Base-by-base conservation (phyloP, 73 alveolate genomes). In the Stentor roeselii region DNA sequence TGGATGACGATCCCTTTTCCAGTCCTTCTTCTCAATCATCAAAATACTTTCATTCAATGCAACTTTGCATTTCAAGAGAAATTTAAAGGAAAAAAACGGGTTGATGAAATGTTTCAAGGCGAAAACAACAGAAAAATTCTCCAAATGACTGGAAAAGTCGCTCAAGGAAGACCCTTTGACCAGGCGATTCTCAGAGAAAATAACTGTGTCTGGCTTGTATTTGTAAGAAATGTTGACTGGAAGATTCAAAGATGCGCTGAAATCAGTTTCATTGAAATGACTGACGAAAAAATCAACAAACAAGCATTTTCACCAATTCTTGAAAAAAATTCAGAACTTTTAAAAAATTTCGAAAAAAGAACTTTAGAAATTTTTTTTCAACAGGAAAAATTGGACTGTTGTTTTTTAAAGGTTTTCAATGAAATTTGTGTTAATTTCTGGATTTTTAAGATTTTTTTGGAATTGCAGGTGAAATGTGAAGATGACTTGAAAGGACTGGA, bases 1-100 rank as follows among this genome's bases (percentile, higher is more conserved):
- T 50, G 67, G 67, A 50, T 50, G 67, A 50, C 6, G 21, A 50
- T 50, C 67, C 67, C 67, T 50, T 50, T 11, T 50, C 67, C 67
- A 50, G 67, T 21, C 21, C 30, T 50, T 6, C 6, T 50, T 11
- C 6, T 50, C 6, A 11, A 6, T 50, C 67, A 50, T 6, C 67
- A 21, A 11, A 11, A 11, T 11, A 50, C 6, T 11, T 11, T 50
- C 6, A 50, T 50, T 50, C 67, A 50, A 50, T 11, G 67, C 67
- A 21, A 11, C 6, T 50, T 50, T 21, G 67, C 67, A 50, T 50
- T 6, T 6, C 30, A 21, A 21, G 67, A 50, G 21, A 50, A n/a
- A n/a, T n/a, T n/a, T n/a, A n/a, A n/a, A n/a, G n/a, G n/a, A n/a
- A n/a, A n/a, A n/a, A n/a, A n/a, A n/a, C n/a, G n/a, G n/a, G 6